Conservation (phyloP, 1,139 yeast species). For the Geotrichum reessii region DNA sequence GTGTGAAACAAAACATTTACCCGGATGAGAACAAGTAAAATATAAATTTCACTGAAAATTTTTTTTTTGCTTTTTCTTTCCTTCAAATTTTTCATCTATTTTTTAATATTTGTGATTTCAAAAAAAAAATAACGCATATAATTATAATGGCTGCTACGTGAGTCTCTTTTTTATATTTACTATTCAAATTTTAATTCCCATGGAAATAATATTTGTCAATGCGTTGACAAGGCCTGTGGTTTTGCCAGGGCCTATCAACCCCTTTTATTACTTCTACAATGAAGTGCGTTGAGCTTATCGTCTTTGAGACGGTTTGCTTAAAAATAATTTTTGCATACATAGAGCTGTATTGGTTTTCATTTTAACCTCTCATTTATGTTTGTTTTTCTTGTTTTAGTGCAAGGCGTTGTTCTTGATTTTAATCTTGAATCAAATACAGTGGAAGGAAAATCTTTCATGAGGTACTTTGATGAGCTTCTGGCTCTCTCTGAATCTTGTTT, state of each 20-base stretch:
- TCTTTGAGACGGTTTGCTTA: slow-evolving; percentile 6
- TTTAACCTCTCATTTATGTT: slow-evolving; percentile 18
- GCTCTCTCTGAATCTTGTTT: not conserved
- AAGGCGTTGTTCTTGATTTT: slow-evolving; percentile 21
- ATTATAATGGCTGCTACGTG: slow-evolving; percentile 11
- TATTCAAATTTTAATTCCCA: not conserved
- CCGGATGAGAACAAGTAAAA: not conserved
- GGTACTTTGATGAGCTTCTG: not conserved
- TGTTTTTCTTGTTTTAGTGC: slow-evolving; percentile 13
- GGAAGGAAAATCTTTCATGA: slow-evolving; percentile 19
- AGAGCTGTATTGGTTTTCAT: slow-evolving; percentile 4
- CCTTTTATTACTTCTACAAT: slow-evolving; percentile 16
- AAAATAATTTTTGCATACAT: slow-evolving; percentile 7
- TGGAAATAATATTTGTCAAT: slow-evolving; percentile 6
- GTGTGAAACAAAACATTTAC: not conserved
- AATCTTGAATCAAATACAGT: slow-evolving; percentile 21
- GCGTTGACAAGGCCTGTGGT: not conserved
- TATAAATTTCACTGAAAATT: not conserved
- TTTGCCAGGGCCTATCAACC: slow-evolving; percentile 4
- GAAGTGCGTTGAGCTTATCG: slow-evolving; percentile 24
- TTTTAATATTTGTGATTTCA: not conserved
- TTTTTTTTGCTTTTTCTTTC: not conserved
- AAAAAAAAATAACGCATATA: not conserved
- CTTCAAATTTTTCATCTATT: no score
- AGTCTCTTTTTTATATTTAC: not conserved